phyloP scores from a whole-genome alignment of 2,329 filamentous ascomycete genomes.

The Neurospora sp. region DNA sequence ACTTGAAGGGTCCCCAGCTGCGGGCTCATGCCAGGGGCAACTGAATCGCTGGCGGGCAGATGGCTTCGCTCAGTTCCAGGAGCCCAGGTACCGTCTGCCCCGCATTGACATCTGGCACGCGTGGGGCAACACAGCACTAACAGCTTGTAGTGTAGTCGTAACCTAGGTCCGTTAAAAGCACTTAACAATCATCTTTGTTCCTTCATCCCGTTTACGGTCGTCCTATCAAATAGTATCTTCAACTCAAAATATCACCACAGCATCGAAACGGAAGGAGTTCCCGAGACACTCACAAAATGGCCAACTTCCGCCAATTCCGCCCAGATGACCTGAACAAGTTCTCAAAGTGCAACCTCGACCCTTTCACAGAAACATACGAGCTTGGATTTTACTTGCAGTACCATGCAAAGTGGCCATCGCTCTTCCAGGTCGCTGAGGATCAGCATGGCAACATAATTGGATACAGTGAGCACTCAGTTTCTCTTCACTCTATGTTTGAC shows the following conservation, averaged over 20 bases:
- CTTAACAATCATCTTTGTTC: background rate
- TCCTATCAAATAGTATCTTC: background rate
- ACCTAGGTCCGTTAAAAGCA: background rate
- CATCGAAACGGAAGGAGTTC: conserved; percentile 6
- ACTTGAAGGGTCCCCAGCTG: background rate
- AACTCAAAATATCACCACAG: background rate
- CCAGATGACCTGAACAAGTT: conserved; percentile 79
- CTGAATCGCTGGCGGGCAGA: background rate
- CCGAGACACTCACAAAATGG: conserved; percentile 42
- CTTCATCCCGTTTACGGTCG: background rate
- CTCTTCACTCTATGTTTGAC: background rate
- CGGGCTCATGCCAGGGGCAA: background rate
- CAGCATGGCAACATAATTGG: conserved; percentile 80
- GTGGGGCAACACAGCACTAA: background rate
- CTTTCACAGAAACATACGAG: conserved; percentile 96
- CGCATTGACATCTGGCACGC: background rate
- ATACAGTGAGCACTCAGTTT: conserved; percentile 57
- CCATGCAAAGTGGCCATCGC: conserved; percentile 86
- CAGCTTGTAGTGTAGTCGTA: background rate
- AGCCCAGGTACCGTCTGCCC: background rate
- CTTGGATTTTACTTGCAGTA: conserved; percentile 94
- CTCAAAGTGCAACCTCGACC: conserved; percentile 91
- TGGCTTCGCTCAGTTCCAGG: background rate
- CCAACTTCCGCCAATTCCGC: conserved; percentile 75
- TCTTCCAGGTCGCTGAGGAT: conserved; percentile 89